Evolutionary conservation across 495 filamentous ascomycete species (phyloP), one percentile per base, ranked within the genome.

Genomic region (Aspergillus wentii): DNA sequence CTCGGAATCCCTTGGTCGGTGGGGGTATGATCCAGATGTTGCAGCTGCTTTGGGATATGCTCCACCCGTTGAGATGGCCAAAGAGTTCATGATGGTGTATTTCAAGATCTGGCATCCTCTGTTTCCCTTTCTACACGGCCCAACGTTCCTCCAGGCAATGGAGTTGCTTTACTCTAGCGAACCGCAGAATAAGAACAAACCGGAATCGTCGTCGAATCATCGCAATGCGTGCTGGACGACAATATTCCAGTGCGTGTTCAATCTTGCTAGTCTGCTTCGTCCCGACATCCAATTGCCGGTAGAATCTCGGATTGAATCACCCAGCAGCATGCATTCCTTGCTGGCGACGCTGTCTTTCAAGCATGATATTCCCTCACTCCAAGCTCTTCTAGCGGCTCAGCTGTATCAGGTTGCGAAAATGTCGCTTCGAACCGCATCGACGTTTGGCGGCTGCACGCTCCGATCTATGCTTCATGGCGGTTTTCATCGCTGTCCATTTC

Each of bases 61-160:
- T 5, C 64, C 64, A n/a, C 46, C 54, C 10, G 43, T 55, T 17
- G 47, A 54, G 3, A 23, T 49, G 4, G 56, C 57, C 1, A 53
- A 49, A 18, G 50, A 59, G 16, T 35, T 68, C 13, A 66, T 68
- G 62, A 66, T 66, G 60, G 40, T 51, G 23, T 68, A 66, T 22
- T 66, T 66, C 48, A 60, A 57, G 54, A 49, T 64, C 14, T 68
- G 62, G 64, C 71, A 75, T 57, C 63, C 68, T 30, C 42, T 72
- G 25, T 74, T 71, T 46, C 70, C 71, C 9, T 65, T 75, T 37
- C 49, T 74, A 8, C 70, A 75, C 38, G 67, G 70, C 10, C 68
- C 69, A 9, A 68, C 67, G 11, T 74, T 75, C 40, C 38, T 75
- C 28, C 62, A 61, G 38, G 58, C 59, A 9, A 63, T 72, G 59